These are phyloP conservation scores for Nicotiana noctiflora DNA, from an alignment of 257 asterid genomes.

Conservation along the genomic window DNA sequence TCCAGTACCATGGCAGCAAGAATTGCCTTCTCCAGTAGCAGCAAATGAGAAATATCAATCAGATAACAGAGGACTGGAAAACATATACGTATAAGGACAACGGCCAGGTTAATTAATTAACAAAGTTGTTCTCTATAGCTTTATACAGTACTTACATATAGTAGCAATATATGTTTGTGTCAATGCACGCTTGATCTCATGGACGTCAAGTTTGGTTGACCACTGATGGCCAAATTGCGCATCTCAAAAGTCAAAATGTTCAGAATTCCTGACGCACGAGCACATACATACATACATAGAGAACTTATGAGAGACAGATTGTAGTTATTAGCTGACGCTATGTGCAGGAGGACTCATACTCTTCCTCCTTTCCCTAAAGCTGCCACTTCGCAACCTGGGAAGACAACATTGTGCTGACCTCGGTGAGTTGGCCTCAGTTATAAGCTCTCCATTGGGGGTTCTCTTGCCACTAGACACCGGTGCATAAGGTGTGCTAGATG, in stretches of 20 bases:
- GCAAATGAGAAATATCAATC: not conserved
- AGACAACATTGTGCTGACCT: constrained; percentile 52
- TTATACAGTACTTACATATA: not conserved
- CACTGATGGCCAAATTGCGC: not conserved
- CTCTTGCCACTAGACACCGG: constrained; percentile 28
- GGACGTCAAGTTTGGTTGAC: not conserved
- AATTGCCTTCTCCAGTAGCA: no score
- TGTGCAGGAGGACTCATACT: constrained; percentile 30
- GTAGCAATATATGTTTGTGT: not conserved
- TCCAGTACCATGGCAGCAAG: no score
- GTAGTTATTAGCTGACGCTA: constrained; percentile 11
- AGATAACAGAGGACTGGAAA: not conserved
- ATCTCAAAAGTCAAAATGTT: not conserved
- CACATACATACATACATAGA: constrained; percentile 20
- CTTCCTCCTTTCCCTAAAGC: constrained; percentile 47
- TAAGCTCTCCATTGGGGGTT: constrained; percentile 21
- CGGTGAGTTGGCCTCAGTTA: constrained; percentile 14
- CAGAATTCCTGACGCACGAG: not conserved
- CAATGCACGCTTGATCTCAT: not conserved
- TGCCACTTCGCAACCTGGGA: constrained; percentile 45
- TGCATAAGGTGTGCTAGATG: constrained; percentile 20
- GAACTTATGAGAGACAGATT: not conserved
- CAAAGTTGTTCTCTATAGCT: not conserved
- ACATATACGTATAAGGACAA: not conserved
- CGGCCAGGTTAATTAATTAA: not conserved